phyloP scores from a whole-genome alignment of 1,284 basidiomycete species.

The Exobasidium rhododendri region DNA sequence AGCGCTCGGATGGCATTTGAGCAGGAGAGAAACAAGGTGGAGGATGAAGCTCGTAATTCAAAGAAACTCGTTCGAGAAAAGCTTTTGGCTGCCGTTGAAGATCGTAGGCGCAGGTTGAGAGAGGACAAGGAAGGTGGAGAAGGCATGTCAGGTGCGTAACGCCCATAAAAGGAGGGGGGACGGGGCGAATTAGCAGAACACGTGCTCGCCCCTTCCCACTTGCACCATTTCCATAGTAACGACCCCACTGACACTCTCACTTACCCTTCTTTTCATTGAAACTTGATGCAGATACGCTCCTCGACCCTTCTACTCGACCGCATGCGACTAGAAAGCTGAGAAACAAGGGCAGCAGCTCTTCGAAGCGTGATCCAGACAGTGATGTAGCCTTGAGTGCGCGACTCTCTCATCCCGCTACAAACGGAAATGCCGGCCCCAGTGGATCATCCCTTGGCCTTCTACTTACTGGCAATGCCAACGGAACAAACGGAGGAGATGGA shows the following conservation, averaged over 20 bases:
- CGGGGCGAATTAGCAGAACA: background rate
- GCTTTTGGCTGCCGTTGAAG: conserved; percentile 47
- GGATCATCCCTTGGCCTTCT: background rate
- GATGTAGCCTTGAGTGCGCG: conserved; percentile 2
- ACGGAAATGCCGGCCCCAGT: background rate
- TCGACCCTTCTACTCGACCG: conserved; percentile 42
- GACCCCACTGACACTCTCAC: conserved; percentile 4
- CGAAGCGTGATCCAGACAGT: conserved; percentile 9
- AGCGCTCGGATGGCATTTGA: conserved; percentile 28
- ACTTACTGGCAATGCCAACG: background rate
- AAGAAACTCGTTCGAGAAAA: conserved; percentile 40
- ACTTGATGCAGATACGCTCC: conserved; percentile 27
- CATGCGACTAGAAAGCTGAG: conserved; percentile 53
- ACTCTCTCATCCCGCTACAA: background rate
- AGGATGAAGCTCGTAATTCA: conserved; percentile 19
- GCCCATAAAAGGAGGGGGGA: background rate
- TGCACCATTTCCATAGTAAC: background rate
- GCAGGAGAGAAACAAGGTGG: conserved; percentile 15
- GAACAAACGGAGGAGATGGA: conserved; percentile 9
- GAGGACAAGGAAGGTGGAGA: conserved; percentile 53
- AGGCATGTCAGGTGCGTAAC: conserved; percentile 32
- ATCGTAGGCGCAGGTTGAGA: conserved; percentile 42
- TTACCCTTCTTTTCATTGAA: background rate
- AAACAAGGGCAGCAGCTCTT: conserved; percentile 34
- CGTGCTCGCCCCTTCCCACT: too few relatives aligned